Percentiles rank a stretch among this genome's conserved stretches.
Conservation (phyloP, 805 yeast species). For the Candida sakaeoensis region DNA sequence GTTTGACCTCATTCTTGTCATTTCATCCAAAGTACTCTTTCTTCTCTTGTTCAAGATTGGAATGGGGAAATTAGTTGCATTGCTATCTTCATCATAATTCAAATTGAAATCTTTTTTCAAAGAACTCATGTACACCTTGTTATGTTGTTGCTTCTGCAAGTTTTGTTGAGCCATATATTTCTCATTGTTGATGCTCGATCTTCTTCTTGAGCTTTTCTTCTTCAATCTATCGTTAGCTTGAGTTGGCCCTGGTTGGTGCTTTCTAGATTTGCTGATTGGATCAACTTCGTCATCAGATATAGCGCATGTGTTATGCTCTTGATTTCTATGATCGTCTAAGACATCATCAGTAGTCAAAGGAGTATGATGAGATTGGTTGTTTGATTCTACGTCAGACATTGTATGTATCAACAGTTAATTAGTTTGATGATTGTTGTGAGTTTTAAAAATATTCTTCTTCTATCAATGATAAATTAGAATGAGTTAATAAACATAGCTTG, state of each 20-base stretch:
- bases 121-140: slow-evolving; percentile 11
- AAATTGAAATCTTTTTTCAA: slow-evolving; percentile 19
- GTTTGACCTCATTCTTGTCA: slow-evolving; percentile 24
- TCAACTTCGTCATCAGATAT: slow-evolving; percentile 15
- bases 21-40: slow-evolving; percentile 32
- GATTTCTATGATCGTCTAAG: slow-evolving; percentile 40
- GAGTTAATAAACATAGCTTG: not conserved
- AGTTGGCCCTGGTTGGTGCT: slow-evolving; percentile 2
- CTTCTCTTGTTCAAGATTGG: slow-evolving; percentile 16
- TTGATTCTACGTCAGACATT: slow-evolving; percentile 42
- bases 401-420: not conserved
- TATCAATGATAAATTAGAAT: not conserved
- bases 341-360: slow-evolving; percentile 23
- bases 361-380: slow-evolving; percentile 21
- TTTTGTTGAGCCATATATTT: slow-evolving; percentile 4
- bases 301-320: slow-evolving; percentile 14
- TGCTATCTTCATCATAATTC: slow-evolving; percentile 16
- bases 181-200: slow-evolving; percentile 5
- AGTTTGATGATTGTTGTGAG: not conserved
- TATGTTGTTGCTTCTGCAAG: slow-evolving; percentile 6
- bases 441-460: not conserved
- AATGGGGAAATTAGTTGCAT: slow-evolving; percentile 9
- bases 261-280: slow-evolving; percentile 2
- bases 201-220: slow-evolving; percentile 5
- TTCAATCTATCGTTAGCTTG: not conserved